Evolutionary conservation across 2,329 filamentous ascomycete species (phyloP).

Genomic region (Calonectria ilicicola): DNA sequence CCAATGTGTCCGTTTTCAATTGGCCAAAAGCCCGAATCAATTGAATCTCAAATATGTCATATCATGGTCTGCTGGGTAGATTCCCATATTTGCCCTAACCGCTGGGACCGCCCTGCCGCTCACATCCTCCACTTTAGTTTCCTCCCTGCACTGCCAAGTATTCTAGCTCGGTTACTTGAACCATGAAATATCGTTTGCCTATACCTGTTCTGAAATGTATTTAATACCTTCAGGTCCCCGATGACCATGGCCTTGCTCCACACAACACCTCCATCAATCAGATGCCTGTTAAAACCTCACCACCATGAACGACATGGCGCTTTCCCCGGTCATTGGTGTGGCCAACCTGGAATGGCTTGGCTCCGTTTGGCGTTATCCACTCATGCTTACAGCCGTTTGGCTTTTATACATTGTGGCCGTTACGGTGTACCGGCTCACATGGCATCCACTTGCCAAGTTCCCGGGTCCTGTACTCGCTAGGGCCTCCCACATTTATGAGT

Average conservation of each 20-base stretch:
- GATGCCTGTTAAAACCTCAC: neutral
- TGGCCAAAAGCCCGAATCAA: neutral
- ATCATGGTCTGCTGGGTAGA: neutral
- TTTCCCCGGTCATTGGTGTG: neutral
- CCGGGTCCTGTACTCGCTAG: slow-evolving; percentile 23
- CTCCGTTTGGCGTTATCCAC: neutral
- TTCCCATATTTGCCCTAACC: neutral
- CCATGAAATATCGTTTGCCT: neutral
- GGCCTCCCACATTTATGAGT: slow-evolving; percentile 28
- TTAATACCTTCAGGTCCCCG: neutral
- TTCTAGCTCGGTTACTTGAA: neutral
- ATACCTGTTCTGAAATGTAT: neutral
- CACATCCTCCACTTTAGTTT: neutral
- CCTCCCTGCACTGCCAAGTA: neutral
- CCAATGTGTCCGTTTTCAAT: neutral
- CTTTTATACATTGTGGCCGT: neutral
- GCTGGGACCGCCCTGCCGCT: neutral
- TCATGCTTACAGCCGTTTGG: neutral
- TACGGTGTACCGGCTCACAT: neutral
- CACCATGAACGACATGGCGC: neutral
- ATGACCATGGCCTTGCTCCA: neutral
- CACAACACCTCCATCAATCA: neutral
- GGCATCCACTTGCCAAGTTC: slow-evolving; percentile 17
- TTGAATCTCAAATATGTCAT: neutral
- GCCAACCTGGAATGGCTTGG: neutral